A percentile compares a stretch with the other conserved stretches of the same genome.
Evolutionary conservation across 352 stramenopile genomes (phyloP).

Genomic region (Globisporangium apiculatum): DNA sequence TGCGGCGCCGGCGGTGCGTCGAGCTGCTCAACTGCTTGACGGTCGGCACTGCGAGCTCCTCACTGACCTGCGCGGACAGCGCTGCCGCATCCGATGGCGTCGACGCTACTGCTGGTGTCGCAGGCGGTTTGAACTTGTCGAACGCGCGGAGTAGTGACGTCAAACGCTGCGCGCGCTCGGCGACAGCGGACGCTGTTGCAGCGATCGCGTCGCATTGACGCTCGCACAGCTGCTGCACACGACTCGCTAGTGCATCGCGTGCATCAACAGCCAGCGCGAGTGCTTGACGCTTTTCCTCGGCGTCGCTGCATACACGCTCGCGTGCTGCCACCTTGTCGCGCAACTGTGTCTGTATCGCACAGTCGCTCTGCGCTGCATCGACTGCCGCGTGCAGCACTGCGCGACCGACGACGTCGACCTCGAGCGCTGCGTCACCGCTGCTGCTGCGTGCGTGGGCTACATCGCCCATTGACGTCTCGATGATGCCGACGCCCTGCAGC

Average conservation of each 20-base stretch:
- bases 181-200: constrained; percentile 6
- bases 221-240: constrained; percentile 15
- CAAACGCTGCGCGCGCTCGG: constrained; percentile 16
- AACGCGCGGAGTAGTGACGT: constrained; percentile 28
- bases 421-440: constrained; percentile 17
- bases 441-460: neutral
- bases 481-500: constrained; percentile 40
- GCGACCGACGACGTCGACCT: constrained; percentile 36
- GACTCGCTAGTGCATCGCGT: neutral
- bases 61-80: neutral
- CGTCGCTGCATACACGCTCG: constrained; percentile 8
- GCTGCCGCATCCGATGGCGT: too few species aligned
- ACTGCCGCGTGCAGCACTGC: constrained; percentile 21
- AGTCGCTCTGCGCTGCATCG: constrained; percentile 11
- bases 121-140: constrained; percentile 31
- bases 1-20: neutral
- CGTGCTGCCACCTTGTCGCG: constrained; percentile 1
- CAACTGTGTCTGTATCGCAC: constrained; percentile 2
- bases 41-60: neutral
- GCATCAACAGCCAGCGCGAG: constrained; percentile 10
- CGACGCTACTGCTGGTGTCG: too few species aligned
- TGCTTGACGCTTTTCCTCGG: constrained; percentile 8
- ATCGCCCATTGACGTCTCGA: constrained; percentile 37
- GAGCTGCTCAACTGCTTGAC: neutral
- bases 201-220: constrained; percentile 10